Evolutionary conservation across 768 basidiomycete genomes (phyloP), one percentile per base, ranked within the genome.

Genomic region (Kwoniella shandongensis): DNA sequence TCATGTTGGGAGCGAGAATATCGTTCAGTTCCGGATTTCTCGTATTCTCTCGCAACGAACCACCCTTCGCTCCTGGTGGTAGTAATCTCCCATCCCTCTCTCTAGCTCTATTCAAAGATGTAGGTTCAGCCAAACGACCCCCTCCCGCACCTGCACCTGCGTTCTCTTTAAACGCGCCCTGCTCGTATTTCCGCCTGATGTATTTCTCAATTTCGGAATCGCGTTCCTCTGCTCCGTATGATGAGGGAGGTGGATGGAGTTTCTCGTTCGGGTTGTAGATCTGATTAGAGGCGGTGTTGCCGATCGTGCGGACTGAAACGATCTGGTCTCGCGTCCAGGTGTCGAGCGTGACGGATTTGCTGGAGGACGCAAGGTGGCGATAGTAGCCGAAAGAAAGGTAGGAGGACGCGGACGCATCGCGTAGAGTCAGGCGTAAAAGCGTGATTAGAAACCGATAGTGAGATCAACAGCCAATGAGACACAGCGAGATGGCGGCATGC

Each of bases 171-270:
- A 75, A 76, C 25, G 62, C 54, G 1, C 73, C 75, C 35, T 51
- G 39, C 39, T 75, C 75, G 55, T 76, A 80, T 83, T 77, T 79
- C 88, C 88, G 81, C 57, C 93, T 84, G 59, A 97, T 92, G 78
- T 85, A 96, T 69, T 84, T 85, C 76, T 97, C 93, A 41, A 97
- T 82, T 59, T 97, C 92, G 44, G 88, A 87, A 70, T 94, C 91
- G 27, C 91, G 81, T 67, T 70, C 73, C 13, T 88, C 88, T 1
- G 82, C 80, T 38, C 86, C 83, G 69, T 87, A 79, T 62, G 86
- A 87, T 2, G 89, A 82, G 0, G 90, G 90, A n/a, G 69, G 69
- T 3, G 90, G 91, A 69, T 93, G 77, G 10, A 86, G 82, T 23
- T 81, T 68, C 74, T 94, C 91, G 71, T 94, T 85, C 2, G 91